phyloP scores from a whole-genome alignment of 768 basidiomycete genomes.

The Guyanaporus albipodus region DNA sequence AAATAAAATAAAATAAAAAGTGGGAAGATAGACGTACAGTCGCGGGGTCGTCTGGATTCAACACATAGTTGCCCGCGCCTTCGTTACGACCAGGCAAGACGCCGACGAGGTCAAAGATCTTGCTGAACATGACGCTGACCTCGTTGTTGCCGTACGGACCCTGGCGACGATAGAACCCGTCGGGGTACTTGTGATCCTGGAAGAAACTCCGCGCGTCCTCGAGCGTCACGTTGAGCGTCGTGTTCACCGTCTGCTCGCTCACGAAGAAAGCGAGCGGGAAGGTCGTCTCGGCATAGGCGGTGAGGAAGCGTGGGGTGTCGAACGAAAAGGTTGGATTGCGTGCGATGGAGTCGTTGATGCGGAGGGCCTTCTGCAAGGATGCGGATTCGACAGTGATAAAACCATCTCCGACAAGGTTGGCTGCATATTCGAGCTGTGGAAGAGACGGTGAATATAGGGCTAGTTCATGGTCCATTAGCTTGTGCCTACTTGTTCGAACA shows the following conservation, averaged over 20 bases:
- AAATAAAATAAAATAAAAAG: too few species aligned
- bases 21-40: slow-evolving; percentile 12
- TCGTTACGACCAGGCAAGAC: slow-evolving; percentile 18
- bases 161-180: slow-evolving; percentile 19
- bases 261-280: slow-evolving; percentile 27
- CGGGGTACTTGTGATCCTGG: slow-evolving; percentile 14
- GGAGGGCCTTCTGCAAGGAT: slow-evolving; percentile 16
- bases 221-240: slow-evolving; percentile 14
- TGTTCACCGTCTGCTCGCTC: slow-evolving; percentile 19
- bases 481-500: slow-evolving; percentile 17
- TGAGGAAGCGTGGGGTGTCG: slow-evolving; percentile 17
- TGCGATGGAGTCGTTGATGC: slow-evolving; percentile 28
- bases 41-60: slow-evolving; percentile 4
- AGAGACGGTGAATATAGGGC: background rate
- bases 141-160: slow-evolving; percentile 6
- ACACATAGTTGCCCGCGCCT: slow-evolving; percentile 15
- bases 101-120: background rate
- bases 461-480: rapidly evolving
- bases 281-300: slow-evolving; percentile 20
- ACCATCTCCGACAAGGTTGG: slow-evolving; percentile 18
- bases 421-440: slow-evolving; percentile 14
- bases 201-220: slow-evolving; percentile 21
- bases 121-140: background rate
- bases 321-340: slow-evolving; percentile 22
- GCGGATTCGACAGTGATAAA: slow-evolving; percentile 21